phyloP scores from a whole-genome alignment of 164 flowering plant species.

The Stephania yunnanensis region DNA sequence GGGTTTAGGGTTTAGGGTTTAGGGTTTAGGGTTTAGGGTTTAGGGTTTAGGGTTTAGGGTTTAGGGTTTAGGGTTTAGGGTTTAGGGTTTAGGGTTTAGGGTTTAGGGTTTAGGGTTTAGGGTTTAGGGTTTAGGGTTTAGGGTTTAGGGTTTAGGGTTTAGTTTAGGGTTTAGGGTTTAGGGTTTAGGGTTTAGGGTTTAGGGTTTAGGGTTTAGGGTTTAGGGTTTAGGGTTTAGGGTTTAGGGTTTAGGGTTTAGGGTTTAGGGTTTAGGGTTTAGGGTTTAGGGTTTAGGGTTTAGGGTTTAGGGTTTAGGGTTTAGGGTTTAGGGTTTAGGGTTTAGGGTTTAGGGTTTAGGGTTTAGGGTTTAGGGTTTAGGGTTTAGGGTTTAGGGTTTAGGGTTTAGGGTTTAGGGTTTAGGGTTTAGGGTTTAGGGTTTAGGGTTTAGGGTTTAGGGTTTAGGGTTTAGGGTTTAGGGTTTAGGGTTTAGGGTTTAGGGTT shows the following conservation, averaged over 20 bases:
- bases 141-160: slow-evolving; percentile 21
- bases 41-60: slow-evolving; percentile 22
- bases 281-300: slow-evolving; percentile 22
- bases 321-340: slow-evolving; percentile 19
- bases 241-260: slow-evolving; percentile 23
- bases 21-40: slow-evolving; percentile 23
- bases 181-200: slow-evolving; percentile 19
- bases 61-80: slow-evolving; percentile 26
- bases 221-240: slow-evolving; percentile 20
- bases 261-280: slow-evolving; percentile 23
- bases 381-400: slow-evolving; percentile 17
- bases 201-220: slow-evolving; percentile 23
- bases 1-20: slow-evolving; percentile 22
- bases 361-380: slow-evolving; percentile 15
- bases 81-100: slow-evolving; percentile 22
- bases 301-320: slow-evolving; percentile 23
- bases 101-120: slow-evolving; percentile 26
- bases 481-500: slow-evolving; percentile 17
- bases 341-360: slow-evolving; percentile 15
- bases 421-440: slow-evolving; percentile 17
- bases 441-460: slow-evolving; percentile 17
- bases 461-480: slow-evolving; percentile 19
- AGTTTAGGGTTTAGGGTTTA: slow-evolving; percentile 19
- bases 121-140: slow-evolving; percentile 24
- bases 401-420: slow-evolving; percentile 22